Base-by-base conservation (phyloP, 495 filamentous ascomycete genomes). In the Chaetomidium leptoderma region DNA sequence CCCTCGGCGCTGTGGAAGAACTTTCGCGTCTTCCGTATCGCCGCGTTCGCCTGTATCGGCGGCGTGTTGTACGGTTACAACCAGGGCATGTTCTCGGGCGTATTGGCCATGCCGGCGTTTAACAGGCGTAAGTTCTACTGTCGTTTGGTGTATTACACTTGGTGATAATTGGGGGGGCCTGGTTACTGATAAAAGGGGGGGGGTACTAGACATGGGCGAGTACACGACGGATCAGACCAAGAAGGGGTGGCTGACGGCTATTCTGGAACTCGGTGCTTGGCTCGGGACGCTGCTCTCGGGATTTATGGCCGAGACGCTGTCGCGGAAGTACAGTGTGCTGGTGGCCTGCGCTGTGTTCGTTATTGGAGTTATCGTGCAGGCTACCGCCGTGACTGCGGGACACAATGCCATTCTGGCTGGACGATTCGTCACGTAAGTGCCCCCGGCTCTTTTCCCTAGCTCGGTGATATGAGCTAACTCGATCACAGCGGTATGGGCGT, bases 221-320 rank as follows among this genome's bases (percentile, higher is more conserved):
- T 85, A 84, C 44, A 71, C n/a, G 68, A 58, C 70, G 21, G 67
- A 88, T 62, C 79, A 81, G 62, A 81, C 85, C 0, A 84, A 76
- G 59, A 89, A 90, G 66, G 88, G 88, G 29, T 90, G 88, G 84
- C 74, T 91, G 47, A 89, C 88, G 6, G 82, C 89, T 2, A 92
- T 91, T 55, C 82, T 92, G 60, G 83, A 92, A 62, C 79, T 95
- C 4, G 89, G 89, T 68, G 89, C 89, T 36, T 92, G 89, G 89
- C 62, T 89, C 48, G 89, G 90, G 9, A 85, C 87, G 0, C 77
- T 92, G 46, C 78, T 87, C 45, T 88, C 84, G 48, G 88, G 88
- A 1, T 88, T 90, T 64, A 68, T 92, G 37, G 87, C 86, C 35
- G 89, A 93, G 71, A 78, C 81, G 14, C 65, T 89, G 35, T 89